A percentile compares a stretch with the other conserved stretches of the same genome.
phyloP scores from a whole-genome alignment of 192 early-diverging fungal species.

The Linnemannia zychae region DNA sequence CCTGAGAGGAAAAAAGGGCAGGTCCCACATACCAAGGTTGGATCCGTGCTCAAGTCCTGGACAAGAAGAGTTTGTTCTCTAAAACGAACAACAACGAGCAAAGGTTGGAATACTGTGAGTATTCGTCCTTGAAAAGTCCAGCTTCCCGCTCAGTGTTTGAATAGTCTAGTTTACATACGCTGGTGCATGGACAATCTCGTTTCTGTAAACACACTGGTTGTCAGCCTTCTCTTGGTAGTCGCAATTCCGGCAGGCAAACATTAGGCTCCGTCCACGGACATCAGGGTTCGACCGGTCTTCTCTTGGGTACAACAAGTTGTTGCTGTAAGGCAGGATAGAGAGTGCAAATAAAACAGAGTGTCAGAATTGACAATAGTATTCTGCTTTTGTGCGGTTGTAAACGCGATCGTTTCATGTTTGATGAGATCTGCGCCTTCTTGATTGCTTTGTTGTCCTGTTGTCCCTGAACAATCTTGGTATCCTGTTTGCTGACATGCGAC shows the following conservation, averaged over 20 bases:
- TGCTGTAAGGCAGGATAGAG: constrained; percentile 60
- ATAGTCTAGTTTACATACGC: constrained; percentile 46
- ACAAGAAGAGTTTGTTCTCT: constrained; percentile 82
- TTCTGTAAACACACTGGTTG: constrained; percentile 80
- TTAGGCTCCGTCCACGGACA: constrained; percentile 52
- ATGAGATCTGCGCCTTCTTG: background rate
- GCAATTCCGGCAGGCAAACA: constrained; percentile 86
- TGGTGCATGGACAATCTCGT: constrained; percentile 74
- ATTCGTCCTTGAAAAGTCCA: background rate
- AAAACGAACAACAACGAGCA: background rate
- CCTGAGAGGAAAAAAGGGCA: background rate
- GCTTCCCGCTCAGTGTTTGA: background rate
- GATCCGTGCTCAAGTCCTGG: constrained; percentile 80
- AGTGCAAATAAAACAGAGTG: background rate
- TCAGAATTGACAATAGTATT: too few relatives aligned
- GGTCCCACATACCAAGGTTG: constrained; percentile 71
- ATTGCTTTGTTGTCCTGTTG: background rate
- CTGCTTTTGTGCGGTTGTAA: too few relatives aligned
- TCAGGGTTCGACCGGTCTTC: constrained; percentile 69
- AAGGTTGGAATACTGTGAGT: background rate
- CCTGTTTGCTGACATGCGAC: background rate
- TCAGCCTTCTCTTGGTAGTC: constrained; percentile 78
- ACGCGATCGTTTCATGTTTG: background rate
- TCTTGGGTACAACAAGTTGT: constrained; percentile 86
- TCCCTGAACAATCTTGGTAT: background rate